phyloP scores from a whole-genome alignment of 306 rosid genomes.

The Glycine soja region DNA sequence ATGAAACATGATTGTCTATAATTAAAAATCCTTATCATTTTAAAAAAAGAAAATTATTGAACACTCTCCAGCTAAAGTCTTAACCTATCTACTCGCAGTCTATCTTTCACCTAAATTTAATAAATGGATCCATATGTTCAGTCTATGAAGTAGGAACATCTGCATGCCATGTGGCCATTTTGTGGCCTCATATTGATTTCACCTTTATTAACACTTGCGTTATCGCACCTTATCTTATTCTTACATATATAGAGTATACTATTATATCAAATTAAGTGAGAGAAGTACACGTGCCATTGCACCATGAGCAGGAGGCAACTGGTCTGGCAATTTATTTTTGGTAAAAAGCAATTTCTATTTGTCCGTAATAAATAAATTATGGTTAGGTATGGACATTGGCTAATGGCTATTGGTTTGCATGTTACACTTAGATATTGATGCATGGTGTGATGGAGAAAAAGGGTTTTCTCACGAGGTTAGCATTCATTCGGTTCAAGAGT shows the following conservation, averaged over 20 bases:
- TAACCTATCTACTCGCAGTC: no score
- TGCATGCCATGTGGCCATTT: constrained; percentile 12
- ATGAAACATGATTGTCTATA: no score
- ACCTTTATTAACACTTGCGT: background rate
- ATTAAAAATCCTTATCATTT: no score
- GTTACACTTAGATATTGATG: no score
- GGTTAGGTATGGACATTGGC: constrained; percentile 2
- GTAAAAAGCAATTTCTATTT: background rate
- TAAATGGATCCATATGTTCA: background rate
- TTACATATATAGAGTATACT: no score
- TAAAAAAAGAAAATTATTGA: no score
- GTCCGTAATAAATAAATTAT: background rate
- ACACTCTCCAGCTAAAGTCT: no score
- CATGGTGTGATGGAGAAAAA: background rate
- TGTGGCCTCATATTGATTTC: background rate
- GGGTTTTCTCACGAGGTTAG: constrained; percentile 16
- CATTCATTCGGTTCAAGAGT: constrained; percentile 18
- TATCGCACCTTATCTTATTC: background rate
- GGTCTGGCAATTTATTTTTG: background rate
- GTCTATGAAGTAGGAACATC: background rate
- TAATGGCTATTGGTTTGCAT: no score
- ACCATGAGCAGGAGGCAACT: constrained; percentile 19
- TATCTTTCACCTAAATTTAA: no score
- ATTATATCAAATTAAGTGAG: background rate
- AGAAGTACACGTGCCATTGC: background rate